A percentile compares a stretch with the other conserved stretches of the same genome.
phyloP scores from a whole-genome alignment of 1,139 yeast genomes.

The Yarrowia galli region DNA sequence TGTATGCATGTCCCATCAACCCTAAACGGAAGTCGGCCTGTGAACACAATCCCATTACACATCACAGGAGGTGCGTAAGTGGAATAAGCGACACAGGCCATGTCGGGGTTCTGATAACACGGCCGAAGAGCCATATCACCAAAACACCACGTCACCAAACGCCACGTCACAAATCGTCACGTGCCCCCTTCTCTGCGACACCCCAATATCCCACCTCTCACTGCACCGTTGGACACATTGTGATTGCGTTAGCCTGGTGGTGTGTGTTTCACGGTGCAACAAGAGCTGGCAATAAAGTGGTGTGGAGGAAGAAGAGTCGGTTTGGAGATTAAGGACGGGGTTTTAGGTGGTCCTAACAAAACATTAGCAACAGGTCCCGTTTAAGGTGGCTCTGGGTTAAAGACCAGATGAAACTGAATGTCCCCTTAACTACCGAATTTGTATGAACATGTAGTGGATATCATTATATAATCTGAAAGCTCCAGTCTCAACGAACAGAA shows the following conservation, averaged over 20 bases:
- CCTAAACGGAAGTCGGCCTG: neutral
- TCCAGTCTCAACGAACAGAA: too few species aligned
- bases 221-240: neutral
- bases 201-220: neutral
- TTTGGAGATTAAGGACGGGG: neutral
- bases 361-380: too few species aligned
- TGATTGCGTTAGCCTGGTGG: constrained; percentile 4
- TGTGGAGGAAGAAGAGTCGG: constrained; percentile 5
- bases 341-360: too few species aligned
- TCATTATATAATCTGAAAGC: neutral
- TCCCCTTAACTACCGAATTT: neutral
- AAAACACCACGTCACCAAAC: too few species aligned
- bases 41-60: neutral
- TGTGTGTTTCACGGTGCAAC: too few species aligned
- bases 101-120: too few species aligned
- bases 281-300: neutral
- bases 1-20: neutral
- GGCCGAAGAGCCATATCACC: too few species aligned
- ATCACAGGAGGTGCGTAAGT: neutral
- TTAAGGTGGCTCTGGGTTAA: too few species aligned
- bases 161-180: neutral
- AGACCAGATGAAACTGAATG: too few species aligned
- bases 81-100: too few species aligned
- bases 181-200: too few species aligned
- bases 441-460: neutral